Percentiles rank a stretch among this genome's conserved stretches.
Conservation (phyloP, 169 alveolate species). For the Cytauxzoon felis region DNA sequence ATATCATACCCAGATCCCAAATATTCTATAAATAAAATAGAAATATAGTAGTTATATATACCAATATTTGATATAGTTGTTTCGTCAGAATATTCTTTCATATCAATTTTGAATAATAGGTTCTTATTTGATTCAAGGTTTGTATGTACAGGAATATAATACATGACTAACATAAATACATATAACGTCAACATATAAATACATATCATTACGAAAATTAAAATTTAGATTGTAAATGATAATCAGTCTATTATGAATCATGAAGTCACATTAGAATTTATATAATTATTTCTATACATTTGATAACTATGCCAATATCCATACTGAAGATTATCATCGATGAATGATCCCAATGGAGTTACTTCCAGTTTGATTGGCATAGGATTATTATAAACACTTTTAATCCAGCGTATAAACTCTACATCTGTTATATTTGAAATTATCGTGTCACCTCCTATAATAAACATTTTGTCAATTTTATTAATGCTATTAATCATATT, state of each 20-base stretch:
- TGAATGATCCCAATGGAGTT: slow-evolving; percentile 41
- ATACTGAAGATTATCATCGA: slow-evolving; percentile 9
- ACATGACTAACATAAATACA: not conserved
- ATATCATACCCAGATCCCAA: slow-evolving; percentile 58
- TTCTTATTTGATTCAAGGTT: not conserved
- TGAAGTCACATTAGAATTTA: too few relatives aligned
- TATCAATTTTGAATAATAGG: slow-evolving; percentile 11
- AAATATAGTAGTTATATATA: not conserved
- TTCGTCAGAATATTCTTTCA: not conserved
- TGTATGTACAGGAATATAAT: not conserved
- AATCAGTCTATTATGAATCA: too few relatives aligned
- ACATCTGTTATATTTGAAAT: not conserved
- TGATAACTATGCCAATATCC: slow-evolving; percentile 8
- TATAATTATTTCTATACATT: not conserved
- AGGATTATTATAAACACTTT: slow-evolving; percentile 33
- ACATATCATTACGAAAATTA: too few relatives aligned
- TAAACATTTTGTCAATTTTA: slow-evolving; percentile 1
- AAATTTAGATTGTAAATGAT: too few relatives aligned
- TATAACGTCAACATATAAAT: too few relatives aligned
- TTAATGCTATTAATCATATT: not conserved
- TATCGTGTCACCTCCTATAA: slow-evolving; percentile 51
- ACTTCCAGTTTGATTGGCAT: slow-evolving; percentile 53
- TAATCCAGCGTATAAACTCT: slow-evolving; percentile 23
- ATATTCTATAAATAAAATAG: slow-evolving; percentile 43
- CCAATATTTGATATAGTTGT: slow-evolving; percentile 21